These are phyloP conservation scores for Scheffersomyces cryptocercus DNA, from an alignment of 1,139 yeast genomes.

Conservation along the genomic window DNA sequence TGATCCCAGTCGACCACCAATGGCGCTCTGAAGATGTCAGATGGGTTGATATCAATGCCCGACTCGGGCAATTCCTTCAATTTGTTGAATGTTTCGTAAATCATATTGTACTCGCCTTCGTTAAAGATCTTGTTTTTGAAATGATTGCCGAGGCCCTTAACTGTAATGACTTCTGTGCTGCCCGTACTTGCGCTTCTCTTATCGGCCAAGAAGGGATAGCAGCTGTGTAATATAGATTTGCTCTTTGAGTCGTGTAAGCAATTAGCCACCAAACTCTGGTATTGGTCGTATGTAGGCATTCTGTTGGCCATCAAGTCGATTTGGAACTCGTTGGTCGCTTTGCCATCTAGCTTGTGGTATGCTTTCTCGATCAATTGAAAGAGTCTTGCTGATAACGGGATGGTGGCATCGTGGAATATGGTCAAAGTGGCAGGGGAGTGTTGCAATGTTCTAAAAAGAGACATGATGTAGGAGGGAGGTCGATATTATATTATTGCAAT, in stretches of 20 bases:
- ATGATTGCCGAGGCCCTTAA: conserved; percentile 20
- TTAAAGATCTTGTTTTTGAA: conserved; percentile 28
- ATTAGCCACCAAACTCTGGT: conserved; percentile 27
- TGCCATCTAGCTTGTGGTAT: conserved; percentile 24
- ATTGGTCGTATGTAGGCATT: conserved; percentile 50
- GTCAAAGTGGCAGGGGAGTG: conserved; percentile 45
- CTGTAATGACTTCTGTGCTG: conserved; percentile 23
- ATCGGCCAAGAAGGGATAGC: conserved; percentile 43
- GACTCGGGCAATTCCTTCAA: conserved; percentile 18
- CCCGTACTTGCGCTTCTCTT: conserved; percentile 15
- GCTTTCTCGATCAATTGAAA: conserved; percentile 37
- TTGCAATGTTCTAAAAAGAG: conserved; percentile 46
- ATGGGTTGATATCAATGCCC: conserved; percentile 26
- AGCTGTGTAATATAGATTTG: conserved; percentile 28
- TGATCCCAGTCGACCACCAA: conserved; percentile 53
- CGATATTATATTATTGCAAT: too few relatives aligned
- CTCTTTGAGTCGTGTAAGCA: conserved; percentile 28
- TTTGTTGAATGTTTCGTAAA: conserved; percentile 40
- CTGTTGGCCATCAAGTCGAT: conserved; percentile 41
- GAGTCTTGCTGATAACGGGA: conserved; percentile 35
- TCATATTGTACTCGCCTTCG: conserved; percentile 41
- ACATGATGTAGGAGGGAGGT: conserved; percentile 17
- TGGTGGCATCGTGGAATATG: conserved; percentile 41
- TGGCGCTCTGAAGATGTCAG: conserved; percentile 43
- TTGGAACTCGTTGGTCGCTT: conserved; percentile 29